Base-by-base conservation (phyloP, 495 filamentous ascomycete species). In the Hypomontagnella submonticulosa region DNA sequence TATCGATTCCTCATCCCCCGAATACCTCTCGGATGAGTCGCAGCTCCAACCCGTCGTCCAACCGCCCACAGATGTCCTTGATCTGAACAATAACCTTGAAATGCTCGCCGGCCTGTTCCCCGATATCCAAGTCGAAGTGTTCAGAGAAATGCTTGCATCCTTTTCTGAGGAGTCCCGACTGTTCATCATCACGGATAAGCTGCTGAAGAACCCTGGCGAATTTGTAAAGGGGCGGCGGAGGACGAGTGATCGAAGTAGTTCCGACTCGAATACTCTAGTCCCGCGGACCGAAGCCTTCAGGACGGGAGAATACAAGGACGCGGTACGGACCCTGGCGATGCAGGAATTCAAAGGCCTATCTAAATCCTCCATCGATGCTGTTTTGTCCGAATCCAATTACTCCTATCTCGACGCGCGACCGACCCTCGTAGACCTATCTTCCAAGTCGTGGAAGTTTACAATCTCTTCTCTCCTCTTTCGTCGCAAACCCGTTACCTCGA, bases 371-470 rank as follows among this genome's bases (percentile, higher is more conserved):
- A 88, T 98, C 66, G 88, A 91, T 38, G 93, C 89, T 6, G 93
- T 99, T 1, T 82, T 99, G 44, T 94, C 93, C 18, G 95, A 99
- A 73, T 84, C 84, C 67, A 99, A 99, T 73, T 90, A 90, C 74
- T 92, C 88, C 30, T 98, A 98, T 70, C 82, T 86, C 3, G 84
- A 87, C n/a, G 88, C 92, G 3, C 83, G 93, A 32, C 85, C 86
- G 36, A 91, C 85, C 0, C 84, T 99, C 11, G 85, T 88, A 20
- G 83, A 84, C n/a, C 75, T 97, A 2, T 87, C 89, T 23, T 83
- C 85, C 19, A 92, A 88, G 71, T 94, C 91, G 16, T 99, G 95
- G 95, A 85, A 92, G 8, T 92, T 89, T 61, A 89, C 90, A 18
- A 81, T 99, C 57, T 88, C 89, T 49, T 88, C 79, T 18, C 79